Evolutionary conservation across 805 yeast genomes (phyloP).

Genomic region (Myxozyma monticola): DNA sequence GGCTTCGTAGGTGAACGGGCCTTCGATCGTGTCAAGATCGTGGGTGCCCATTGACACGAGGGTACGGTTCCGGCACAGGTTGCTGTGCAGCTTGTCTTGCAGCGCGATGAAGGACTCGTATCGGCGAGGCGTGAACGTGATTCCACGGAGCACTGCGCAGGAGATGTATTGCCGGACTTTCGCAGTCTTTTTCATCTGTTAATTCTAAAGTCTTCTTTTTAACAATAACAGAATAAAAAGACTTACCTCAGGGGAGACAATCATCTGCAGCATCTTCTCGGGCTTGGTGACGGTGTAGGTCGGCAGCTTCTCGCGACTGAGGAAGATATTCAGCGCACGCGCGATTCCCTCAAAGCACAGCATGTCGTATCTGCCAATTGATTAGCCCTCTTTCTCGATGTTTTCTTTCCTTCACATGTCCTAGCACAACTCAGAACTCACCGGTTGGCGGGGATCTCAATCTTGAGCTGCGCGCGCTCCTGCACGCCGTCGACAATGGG

Average conservation of each 20-base stretch:
- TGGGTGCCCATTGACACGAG: constrained; percentile 99
- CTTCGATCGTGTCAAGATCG: constrained; percentile 75
- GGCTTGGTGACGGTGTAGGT: constrained; percentile 61
- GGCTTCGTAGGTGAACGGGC: constrained; percentile 88
- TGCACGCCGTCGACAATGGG: constrained; percentile 44
- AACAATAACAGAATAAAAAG: background rate
- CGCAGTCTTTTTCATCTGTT: constrained; percentile 44
- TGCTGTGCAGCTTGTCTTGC: constrained; percentile 94
- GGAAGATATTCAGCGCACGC: constrained; percentile 86
- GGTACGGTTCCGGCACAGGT: constrained; percentile 94
- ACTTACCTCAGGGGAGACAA: constrained; percentile 65
- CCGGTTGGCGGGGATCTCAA: constrained; percentile 97
- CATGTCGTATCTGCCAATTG: constrained; percentile 69
- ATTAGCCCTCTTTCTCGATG: too few relatives aligned
- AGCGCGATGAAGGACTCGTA: constrained; percentile 93
- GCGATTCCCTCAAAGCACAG: constrained; percentile 98
- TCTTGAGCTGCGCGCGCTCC: constrained; percentile 94
- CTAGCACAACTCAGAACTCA: background rate
- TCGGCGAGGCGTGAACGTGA: constrained; percentile 76
- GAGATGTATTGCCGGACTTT: constrained; percentile 89
- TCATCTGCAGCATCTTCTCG: constrained; percentile 60
- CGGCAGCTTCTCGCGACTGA: constrained; percentile 69
- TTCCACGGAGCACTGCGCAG: constrained; percentile 85
- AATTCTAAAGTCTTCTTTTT: background rate
- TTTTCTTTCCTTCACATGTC: background rate